A percentile compares a stretch with the other conserved stretches of the same genome.
Evolutionary conservation across 1,284 basidiomycete species (phyloP).

Genomic region (Rhodotorula sp.): DNA sequence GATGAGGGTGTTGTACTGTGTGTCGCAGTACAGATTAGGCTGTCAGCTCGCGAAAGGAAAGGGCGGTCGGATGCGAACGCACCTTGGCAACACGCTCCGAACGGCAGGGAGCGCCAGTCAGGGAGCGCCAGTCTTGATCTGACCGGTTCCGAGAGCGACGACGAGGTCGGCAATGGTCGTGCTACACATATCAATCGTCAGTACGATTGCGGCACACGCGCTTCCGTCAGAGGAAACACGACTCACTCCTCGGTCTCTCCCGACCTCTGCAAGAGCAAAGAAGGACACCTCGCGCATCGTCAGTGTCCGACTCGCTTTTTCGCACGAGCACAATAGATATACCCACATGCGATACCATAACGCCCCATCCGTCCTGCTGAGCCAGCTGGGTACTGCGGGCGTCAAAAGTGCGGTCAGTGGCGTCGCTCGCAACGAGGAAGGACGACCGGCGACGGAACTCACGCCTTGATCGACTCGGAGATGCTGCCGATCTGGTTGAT

Average conservation of each 20-base stretch:
- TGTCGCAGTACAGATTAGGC: too few relatives aligned
- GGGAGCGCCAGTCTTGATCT: conserved; percentile 89
- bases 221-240: not conserved
- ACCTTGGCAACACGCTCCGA: conserved; percentile 48
- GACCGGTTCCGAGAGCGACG: conserved; percentile 87
- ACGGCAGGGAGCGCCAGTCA: conserved; percentile 63
- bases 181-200: conserved; percentile 65
- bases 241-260: conserved; percentile 62
- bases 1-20: conserved; percentile 45
- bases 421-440: not conserved
- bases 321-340: too few relatives aligned
- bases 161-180: conserved; percentile 96
- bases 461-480: conserved; percentile 93
- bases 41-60: too few relatives aligned
- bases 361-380: conserved; percentile 95
- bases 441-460: conserved; percentile 53
- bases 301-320: not conserved
- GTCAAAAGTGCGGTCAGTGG: not conserved
- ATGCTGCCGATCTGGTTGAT: conserved; percentile 98
- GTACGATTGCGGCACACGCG: not conserved
- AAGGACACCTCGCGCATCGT: not conserved
- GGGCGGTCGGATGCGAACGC: too few relatives aligned
- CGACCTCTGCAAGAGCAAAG: conserved; percentile 76
- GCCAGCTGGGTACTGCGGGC: conserved; percentile 71
- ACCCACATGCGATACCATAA: conserved; percentile 65